Percentiles rank a stretch among this genome's conserved stretches.
phyloP scores from a whole-genome alignment of 768 basidiomycete species.

The Phanerodontia chrysosporium region DNA sequence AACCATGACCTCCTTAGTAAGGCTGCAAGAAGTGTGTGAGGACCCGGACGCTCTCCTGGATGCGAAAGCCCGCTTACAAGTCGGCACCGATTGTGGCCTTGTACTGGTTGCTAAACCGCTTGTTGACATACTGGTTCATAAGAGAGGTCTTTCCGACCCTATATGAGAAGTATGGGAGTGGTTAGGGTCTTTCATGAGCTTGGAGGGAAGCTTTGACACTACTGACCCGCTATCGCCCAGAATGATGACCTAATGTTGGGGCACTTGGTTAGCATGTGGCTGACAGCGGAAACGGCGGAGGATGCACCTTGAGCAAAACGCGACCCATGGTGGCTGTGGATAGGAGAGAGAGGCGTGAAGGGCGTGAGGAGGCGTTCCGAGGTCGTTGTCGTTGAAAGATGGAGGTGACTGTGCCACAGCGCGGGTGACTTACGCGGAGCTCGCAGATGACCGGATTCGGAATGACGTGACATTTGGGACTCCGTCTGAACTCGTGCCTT shows the following conservation, averaged over 20 bases:
- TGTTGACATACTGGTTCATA: constrained; percentile 99
- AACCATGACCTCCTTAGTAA: constrained; percentile 98
- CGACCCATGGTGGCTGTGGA: constrained; percentile 49
- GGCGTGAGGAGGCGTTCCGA: constrained; percentile 11
- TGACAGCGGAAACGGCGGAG: neutral
- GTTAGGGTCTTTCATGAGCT: neutral
- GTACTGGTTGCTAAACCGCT: constrained; percentile 99
- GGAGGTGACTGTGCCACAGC: constrained; percentile 5
- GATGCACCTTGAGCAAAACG: constrained; percentile 74
- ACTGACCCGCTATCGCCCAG: constrained; percentile 95
- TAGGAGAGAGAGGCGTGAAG: constrained; percentile 12
- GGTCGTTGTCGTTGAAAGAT: constrained; percentile 8
- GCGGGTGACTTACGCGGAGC: constrained; percentile 13
- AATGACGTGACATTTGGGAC: constrained; percentile 14
- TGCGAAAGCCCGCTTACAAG: constrained; percentile 54
- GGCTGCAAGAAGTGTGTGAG: constrained; percentile 37
- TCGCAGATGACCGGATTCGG: constrained; percentile 6
- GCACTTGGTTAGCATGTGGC: neutral
- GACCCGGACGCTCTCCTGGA: constrained; percentile 7
- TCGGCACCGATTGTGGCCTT: constrained; percentile 98
- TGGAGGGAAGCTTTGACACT: constrained; percentile 7
- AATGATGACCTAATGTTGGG: constrained; percentile 80
- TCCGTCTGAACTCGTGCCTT: constrained; percentile 22
- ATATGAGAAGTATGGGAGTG: neutral
- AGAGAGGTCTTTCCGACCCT: constrained; percentile 99